A percentile compares a stretch with the other conserved stretches of the same genome.
These are phyloP conservation scores for Xerocomus brunneocitrinus DNA, from an alignment of 768 basidiomycete species.

Conservation along the genomic window DNA sequence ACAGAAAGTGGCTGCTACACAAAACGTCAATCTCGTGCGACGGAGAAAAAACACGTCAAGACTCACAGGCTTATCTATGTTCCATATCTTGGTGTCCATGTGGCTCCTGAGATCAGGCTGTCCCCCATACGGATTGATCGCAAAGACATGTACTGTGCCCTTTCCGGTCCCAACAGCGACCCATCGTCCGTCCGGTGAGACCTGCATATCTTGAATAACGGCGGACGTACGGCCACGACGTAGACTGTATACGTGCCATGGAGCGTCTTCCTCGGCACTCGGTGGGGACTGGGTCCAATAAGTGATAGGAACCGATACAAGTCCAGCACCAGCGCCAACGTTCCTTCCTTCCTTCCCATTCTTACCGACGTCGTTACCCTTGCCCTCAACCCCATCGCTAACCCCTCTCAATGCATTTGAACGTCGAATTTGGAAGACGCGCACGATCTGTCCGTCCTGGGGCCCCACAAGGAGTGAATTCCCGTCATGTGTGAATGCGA, in stretches of 20 bases:
- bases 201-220: conserved; percentile 47
- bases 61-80: conserved; percentile 45
- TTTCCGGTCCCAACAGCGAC: conserved; percentile 60
- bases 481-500: conserved; percentile 53
- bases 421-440: conserved; percentile 42
- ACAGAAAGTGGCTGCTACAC: conserved; percentile 48
- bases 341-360: conserved; percentile 2
- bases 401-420: conserved; percentile 15
- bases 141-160: conserved; percentile 67
- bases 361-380: background rate
- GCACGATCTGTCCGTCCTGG: conserved; percentile 51
- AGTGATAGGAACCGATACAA: background rate
- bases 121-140: conserved; percentile 74
- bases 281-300: conserved; percentile 2
- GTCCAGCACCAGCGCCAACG: background rate
- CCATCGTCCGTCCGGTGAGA: conserved; percentile 57
- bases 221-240: conserved; percentile 67
- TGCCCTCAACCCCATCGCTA: background rate
- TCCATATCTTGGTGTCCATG: conserved; percentile 52
- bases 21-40: background rate
- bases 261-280: conserved; percentile 19
- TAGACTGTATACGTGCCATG: conserved; percentile 64
- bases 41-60: background rate
- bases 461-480: conserved; percentile 46
- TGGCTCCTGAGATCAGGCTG: conserved; percentile 58